Evolutionary conservation across 169 alveolate species (phyloP).

Genomic region (Cryptosporidium muris): DNA sequence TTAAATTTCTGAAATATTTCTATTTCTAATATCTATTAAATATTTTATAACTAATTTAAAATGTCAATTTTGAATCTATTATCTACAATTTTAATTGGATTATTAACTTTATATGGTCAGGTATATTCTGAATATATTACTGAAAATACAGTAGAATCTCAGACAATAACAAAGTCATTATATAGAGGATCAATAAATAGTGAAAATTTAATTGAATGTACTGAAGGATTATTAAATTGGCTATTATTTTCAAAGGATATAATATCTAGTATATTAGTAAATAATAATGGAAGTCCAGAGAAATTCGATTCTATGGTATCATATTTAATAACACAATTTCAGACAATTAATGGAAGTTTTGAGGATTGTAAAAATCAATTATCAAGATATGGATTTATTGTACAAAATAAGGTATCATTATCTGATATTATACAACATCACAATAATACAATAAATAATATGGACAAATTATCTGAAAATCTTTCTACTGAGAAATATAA

Average conservation of each 20-base stretch:
- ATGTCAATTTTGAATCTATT: too few species aligned
- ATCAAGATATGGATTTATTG: neutral
- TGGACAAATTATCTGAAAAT: neutral
- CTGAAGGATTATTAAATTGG: slow-evolving; percentile 38
- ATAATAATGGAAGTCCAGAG: neutral
- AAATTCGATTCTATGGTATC: slow-evolving; percentile 6
- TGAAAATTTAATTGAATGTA: slow-evolving; percentile 10
- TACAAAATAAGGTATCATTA: neutral
- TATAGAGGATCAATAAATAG: too few species aligned
- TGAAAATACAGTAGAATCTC: too few species aligned
- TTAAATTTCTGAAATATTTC: too few species aligned
- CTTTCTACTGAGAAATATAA: neutral
- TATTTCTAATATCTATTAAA: too few species aligned
- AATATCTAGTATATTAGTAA: slow-evolving; percentile 3
- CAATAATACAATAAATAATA: neutral
- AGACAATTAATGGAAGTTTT: slow-evolving; percentile 7
- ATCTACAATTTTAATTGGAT: too few species aligned
- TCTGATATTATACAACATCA: neutral
- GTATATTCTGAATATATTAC: too few species aligned
- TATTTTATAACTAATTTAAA: too few species aligned
- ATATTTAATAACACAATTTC: slow-evolving; percentile 3
- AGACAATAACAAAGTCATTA: too few species aligned
- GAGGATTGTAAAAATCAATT: slow-evolving; percentile 7
- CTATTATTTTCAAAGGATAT: slow-evolving; percentile 11
- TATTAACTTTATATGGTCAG: too few species aligned